These are phyloP conservation scores for Leptodermis oblonga DNA, from an alignment of 257 asterid species.

Conservation along the genomic window DNA sequence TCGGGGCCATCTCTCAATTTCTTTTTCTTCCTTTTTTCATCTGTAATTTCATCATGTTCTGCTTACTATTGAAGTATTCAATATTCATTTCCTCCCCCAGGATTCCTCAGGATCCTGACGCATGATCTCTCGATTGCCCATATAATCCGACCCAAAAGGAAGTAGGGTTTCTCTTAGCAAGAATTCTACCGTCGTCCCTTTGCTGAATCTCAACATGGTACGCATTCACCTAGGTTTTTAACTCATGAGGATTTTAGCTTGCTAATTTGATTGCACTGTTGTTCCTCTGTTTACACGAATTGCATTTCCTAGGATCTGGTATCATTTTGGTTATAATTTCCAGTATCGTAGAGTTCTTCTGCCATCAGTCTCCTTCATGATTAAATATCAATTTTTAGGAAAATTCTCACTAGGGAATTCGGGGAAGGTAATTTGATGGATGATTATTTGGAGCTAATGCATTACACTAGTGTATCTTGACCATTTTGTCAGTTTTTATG, in stretches of 20 bases:
- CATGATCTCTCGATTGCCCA: no score
- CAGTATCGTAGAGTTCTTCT: background rate
- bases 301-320: background rate
- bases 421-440: no score
- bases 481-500: no score
- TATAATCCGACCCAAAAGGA: background rate
- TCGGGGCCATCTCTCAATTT: no score
- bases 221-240: background rate
- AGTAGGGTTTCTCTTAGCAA: background rate
- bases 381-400: background rate
- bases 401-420: background rate
- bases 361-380: background rate
- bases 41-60: background rate
- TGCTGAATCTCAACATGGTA: background rate
- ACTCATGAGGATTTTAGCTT: background rate
- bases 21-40: background rate
- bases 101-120: background rate
- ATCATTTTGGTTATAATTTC: background rate
- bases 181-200: background rate
- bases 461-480: background rate
- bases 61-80: background rate
- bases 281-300: background rate
- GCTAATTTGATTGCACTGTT: background rate
- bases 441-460: background rate
- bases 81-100: background rate